phyloP scores from a whole-genome alignment of 108 stramenopile genomes.

The Nitzschia inconspicua region DNA sequence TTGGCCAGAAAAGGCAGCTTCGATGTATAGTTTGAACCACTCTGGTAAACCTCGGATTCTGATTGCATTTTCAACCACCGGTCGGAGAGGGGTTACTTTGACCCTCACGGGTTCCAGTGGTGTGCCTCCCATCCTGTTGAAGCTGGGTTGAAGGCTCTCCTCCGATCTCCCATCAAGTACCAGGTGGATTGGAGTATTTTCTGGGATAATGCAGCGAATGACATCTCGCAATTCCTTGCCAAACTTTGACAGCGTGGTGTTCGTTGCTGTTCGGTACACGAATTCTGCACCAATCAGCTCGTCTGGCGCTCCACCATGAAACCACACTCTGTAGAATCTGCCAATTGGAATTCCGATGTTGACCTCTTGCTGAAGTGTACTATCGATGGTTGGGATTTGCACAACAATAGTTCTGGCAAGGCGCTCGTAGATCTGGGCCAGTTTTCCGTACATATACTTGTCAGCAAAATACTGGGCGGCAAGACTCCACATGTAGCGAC shows the following conservation, averaged over 20 bases:
- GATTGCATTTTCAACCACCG: slow-evolving; percentile 46
- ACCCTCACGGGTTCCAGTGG: slow-evolving; percentile 74
- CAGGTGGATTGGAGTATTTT: slow-evolving; percentile 77
- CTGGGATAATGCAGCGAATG: slow-evolving; percentile 71
- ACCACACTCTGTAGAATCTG: slow-evolving; percentile 84
- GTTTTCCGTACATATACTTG: slow-evolving; percentile 76
- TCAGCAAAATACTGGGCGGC: slow-evolving; percentile 76
- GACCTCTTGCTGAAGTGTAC: slow-evolving; percentile 54
- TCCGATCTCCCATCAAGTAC: slow-evolving; percentile 79
- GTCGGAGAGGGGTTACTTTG: slow-evolving; percentile 83
- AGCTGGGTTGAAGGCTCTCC: slow-evolving; percentile 24
- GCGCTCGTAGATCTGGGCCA: slow-evolving; percentile 61
- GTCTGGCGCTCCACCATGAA: slow-evolving; percentile 89
- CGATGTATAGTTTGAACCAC: slow-evolving; percentile 58
- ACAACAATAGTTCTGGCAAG: slow-evolving; percentile 69
- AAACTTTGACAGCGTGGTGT: slow-evolving; percentile 64
- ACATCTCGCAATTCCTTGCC: slow-evolving; percentile 59
- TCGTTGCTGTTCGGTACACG: slow-evolving; percentile 70
- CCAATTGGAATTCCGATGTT: slow-evolving; percentile 70
- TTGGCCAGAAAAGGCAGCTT: slow-evolving; percentile 17
- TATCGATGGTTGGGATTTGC: slow-evolving; percentile 71
- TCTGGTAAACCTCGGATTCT: slow-evolving; percentile 69
- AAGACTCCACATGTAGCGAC: slow-evolving; percentile 72
- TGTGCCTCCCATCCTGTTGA: slow-evolving; percentile 51
- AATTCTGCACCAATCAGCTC: slow-evolving; percentile 79